Evolutionary conservation across 2,329 filamentous ascomycete genomes (phyloP).

Genomic region (Gnomoniopsis smithogilvyi): DNA sequence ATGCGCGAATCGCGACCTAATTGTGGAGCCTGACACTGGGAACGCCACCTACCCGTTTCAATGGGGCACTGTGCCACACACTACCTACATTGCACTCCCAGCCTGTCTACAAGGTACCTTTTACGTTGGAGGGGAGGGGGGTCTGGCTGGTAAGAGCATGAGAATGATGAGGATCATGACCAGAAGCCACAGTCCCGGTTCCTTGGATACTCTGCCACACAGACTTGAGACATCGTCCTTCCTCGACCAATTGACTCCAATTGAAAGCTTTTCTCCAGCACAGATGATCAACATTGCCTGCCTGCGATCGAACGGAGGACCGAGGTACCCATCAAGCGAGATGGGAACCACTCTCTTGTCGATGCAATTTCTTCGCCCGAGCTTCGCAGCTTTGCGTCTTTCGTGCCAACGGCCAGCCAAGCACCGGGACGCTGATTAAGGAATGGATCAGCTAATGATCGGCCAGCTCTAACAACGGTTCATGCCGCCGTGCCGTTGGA

Average conservation of each 20-base stretch:
- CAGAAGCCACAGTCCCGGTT: neutral
- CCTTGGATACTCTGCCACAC: neutral
- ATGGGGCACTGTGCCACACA: neutral
- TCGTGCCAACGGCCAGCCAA: neutral
- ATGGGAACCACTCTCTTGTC: neutral
- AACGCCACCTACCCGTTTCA: neutral
- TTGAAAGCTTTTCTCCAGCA: neutral
- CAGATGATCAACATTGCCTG: neutral
- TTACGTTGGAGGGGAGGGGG: no score
- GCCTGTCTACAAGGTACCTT: neutral
- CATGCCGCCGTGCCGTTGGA: slow-evolving; percentile 11
- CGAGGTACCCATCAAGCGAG: neutral
- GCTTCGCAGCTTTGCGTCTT: neutral
- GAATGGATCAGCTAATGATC: neutral
- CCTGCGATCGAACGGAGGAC: no score
- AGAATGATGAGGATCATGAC: no score
- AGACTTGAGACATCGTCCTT: neutral
- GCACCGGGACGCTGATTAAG: neutral
- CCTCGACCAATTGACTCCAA: neutral
- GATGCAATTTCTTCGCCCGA: neutral
- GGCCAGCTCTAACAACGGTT: slow-evolving; percentile 1
- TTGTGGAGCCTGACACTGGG: neutral
- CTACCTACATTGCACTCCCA: neutral
- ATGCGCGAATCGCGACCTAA: neutral
- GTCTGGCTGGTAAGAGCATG: neutral